Percentiles rank a stretch among this genome's conserved stretches.
These are phyloP conservation scores for Phytophthora ohioensis DNA, from an alignment of 352 stramenopile genomes.

Conservation along the genomic window DNA sequence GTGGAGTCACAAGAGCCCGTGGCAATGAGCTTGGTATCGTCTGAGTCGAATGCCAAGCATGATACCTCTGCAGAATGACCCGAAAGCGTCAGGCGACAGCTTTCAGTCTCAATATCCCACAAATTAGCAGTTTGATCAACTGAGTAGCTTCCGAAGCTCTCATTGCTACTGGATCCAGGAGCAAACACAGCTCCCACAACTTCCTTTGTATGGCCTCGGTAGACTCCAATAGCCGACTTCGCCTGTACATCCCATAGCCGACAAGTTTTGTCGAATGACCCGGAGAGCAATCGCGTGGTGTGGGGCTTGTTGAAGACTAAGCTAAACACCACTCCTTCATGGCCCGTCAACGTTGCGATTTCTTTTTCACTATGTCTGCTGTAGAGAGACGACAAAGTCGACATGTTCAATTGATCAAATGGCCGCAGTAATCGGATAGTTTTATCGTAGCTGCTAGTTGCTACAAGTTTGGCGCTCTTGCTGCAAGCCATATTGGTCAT, in stretches of 20 bases:
- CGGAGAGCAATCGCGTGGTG: conserved; percentile 61
- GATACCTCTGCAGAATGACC: conserved; percentile 77
- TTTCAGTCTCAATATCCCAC: conserved; percentile 70
- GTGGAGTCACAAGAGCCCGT: conserved; percentile 76
- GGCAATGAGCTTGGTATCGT: conserved; percentile 49
- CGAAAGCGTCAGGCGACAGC: conserved; percentile 47
- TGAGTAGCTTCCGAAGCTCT: conserved; percentile 72
- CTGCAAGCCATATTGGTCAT: conserved; percentile 79
- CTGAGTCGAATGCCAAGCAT: conserved; percentile 66
- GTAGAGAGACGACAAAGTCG: not conserved
- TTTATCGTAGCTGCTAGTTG: conserved; percentile 82
- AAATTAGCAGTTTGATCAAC: conserved; percentile 76
- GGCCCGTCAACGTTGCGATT: conserved; percentile 52
- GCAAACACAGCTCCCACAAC: conserved; percentile 64
- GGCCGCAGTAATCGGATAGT: conserved; percentile 64
- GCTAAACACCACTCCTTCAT: conserved; percentile 76
- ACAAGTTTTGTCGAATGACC: conserved; percentile 85
- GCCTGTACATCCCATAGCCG: conserved; percentile 69
- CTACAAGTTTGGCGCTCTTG: conserved; percentile 70
- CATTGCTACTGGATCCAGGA: conserved; percentile 23
- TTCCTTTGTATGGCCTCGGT: conserved; percentile 64
- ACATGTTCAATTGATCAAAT: conserved; percentile 21
- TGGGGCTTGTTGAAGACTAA: conserved; percentile 69
- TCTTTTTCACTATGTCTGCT: conserved; percentile 37
- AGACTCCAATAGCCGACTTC: conserved; percentile 47